Evolutionary conservation across 2,329 filamentous ascomycete species (phyloP).

Genomic region (Colletotrichum incanum): DNA sequence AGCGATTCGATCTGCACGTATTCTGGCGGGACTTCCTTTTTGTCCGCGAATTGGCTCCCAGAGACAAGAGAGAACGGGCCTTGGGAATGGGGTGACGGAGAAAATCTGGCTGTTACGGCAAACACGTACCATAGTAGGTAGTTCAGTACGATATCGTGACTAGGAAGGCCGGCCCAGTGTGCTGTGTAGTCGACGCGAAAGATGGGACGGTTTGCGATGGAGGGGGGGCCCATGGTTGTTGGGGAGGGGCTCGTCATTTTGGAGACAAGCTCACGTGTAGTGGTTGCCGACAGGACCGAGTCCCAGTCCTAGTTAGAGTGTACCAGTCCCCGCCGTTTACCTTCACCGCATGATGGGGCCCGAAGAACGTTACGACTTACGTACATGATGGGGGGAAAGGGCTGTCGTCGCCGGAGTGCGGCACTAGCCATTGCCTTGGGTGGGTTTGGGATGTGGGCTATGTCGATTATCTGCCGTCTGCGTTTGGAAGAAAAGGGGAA

Average conservation of each 20-base stretch:
- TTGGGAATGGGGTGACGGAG: slow-evolving; percentile 14
- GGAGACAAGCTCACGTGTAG: slow-evolving; percentile 39
- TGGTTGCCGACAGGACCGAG: slow-evolving; percentile 41
- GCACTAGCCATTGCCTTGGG: slow-evolving; percentile 35
- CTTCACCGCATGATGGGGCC: slow-evolving; percentile 39
- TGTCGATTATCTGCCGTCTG: slow-evolving; percentile 3
- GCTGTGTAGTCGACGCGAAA: slow-evolving; percentile 11
- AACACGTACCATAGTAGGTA: slow-evolving; percentile 11
- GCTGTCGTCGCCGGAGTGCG: slow-evolving; percentile 30
- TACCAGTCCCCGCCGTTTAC: slow-evolving; percentile 39
- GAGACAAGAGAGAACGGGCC: slow-evolving; percentile 3
- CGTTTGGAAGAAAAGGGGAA: slow-evolving; percentile 1
- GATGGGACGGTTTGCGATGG: slow-evolving; percentile 39
- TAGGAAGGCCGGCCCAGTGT: slow-evolving; percentile 27
- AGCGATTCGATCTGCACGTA: slow-evolving; percentile 37
- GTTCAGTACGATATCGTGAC: slow-evolving; percentile 31
- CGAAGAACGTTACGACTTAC: slow-evolving; percentile 37
- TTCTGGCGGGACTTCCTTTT: slow-evolving; percentile 19
- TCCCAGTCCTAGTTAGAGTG: slow-evolving; percentile 18
- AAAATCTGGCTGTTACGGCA: slow-evolving; percentile 26
- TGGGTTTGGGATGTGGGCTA: slow-evolving; percentile 15
- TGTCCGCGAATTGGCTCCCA: slow-evolving; percentile 3
- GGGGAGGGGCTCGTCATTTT: slow-evolving; percentile 38
- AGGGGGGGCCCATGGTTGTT: slow-evolving; percentile 19
- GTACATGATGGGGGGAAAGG: slow-evolving; percentile 34